phyloP scores from a whole-genome alignment of 306 rosid species.

The Neltuma alba region DNA sequence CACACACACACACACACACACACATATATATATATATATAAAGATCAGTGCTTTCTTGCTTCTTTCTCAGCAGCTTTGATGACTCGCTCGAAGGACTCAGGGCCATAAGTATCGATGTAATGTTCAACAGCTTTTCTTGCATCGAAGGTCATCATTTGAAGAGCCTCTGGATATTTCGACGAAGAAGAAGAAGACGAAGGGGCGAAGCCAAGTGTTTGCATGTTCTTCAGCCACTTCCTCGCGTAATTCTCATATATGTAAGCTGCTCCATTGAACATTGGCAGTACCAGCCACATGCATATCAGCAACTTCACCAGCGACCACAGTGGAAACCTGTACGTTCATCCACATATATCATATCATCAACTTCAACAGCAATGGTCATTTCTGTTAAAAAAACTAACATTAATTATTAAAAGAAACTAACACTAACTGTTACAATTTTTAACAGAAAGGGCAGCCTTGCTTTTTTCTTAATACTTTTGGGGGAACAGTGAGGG shows the following conservation, averaged over 20 bases:
- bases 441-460: no score
- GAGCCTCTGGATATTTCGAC: slow-evolving; percentile 55
- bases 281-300: slow-evolving; percentile 87
- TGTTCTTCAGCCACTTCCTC: slow-evolving; percentile 64
- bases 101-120: slow-evolving; percentile 64
- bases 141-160: slow-evolving; percentile 83
- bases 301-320: slow-evolving; percentile 73
- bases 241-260: slow-evolving; percentile 73
- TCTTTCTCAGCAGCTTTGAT: slow-evolving; percentile 44
- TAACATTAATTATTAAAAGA: no score
- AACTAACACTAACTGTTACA: no score
- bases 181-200: slow-evolving; percentile 4
- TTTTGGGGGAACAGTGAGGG: no score
- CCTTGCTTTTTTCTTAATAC: no score
- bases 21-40: background rate
- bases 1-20: background rate
- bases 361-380: no score
- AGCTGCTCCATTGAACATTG: slow-evolving; percentile 90
- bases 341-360: no score
- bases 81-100: slow-evolving; percentile 77
- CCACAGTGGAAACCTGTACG: slow-evolving; percentile 78
- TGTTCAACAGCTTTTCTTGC: slow-evolving; percentile 81
- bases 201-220: slow-evolving; percentile 39
- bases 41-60: background rate
- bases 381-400: no score